phyloP scores from a whole-genome alignment of 2,329 filamentous ascomycete genomes.

The Aspergillus novofumigatus region DNA sequence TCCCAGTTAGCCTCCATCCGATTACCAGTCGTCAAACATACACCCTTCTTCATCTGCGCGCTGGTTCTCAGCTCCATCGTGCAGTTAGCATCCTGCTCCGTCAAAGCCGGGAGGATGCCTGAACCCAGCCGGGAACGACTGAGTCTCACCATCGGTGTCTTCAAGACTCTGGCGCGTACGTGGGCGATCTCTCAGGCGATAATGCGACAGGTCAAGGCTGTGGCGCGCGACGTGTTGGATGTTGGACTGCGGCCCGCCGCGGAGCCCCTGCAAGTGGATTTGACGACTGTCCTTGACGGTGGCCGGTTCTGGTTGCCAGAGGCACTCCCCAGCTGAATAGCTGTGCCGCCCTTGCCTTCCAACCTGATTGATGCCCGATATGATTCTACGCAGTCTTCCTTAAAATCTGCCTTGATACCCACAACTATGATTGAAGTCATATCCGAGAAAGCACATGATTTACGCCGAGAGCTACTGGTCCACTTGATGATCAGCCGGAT shows the following conservation, averaged over 20 bases:
- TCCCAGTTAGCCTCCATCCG: conserved; percentile 64
- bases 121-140: conserved; percentile 63
- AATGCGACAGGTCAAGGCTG: conserved; percentile 67
- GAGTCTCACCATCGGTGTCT: conserved; percentile 70
- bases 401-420: no score
- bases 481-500: no score
- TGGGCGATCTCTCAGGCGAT: conserved; percentile 71
- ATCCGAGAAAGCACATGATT: no score
- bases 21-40: conserved; percentile 64
- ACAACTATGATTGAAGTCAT: no score
- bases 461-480: no score
- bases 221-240: conserved; percentile 68
- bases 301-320: conserved; percentile 33
- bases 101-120: conserved; percentile 53
- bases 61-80: conserved; percentile 75
- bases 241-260: conserved; percentile 35
- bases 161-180: conserved; percentile 63
- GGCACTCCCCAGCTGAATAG: conserved; percentile 16
- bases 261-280: conserved; percentile 27
- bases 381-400: no score
- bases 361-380: not conserved
- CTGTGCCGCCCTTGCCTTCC: not conserved
- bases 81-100: conserved; percentile 73
- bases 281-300: conserved; percentile 31
- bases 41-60: conserved; percentile 78